Evolutionary conservation across 495 filamentous ascomycete genomes (phyloP), one percentile per base, ranked within the genome.

Genomic region (Trichoderma virens): DNA sequence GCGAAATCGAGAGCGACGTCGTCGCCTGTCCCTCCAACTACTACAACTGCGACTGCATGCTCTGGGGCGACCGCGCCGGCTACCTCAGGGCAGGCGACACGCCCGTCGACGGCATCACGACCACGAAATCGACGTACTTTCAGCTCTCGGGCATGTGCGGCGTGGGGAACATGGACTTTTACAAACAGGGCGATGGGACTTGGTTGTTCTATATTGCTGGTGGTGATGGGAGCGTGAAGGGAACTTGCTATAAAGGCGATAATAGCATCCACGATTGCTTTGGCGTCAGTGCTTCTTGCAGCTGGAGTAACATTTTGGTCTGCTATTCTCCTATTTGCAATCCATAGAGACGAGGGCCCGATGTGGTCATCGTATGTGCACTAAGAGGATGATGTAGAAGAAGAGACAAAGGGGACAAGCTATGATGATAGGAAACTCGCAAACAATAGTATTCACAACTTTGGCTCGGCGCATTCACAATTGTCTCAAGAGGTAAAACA

Each of bases 21-120:
- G 25, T 56, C 16, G 51, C 51, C 18, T 56, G 51, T 18, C 51
- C 51, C 5, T 56, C 51, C 8, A 30, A 56, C 25, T 56, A 56
- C 27, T 56, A 56, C 51, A 56, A 56, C 51, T 56, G 51, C 51
- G 25, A 56, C 25, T 56, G 51, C 51, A 16, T 56, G 27, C 6
- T 56, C 2, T 3, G 30, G 8, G 51, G 51, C 2, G 51, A 56
- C 51, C 51, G 51, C 51, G 25, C 25, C 51, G 27, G 51, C 25
- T 25, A 56, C 20, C 23, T 56, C 51, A 56, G 28, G 13, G 18
- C 5, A 4, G 51, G 51, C 9, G 25, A 56, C 9, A 30, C 51
- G 23, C 51, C 51, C 23, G 20, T n/a, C 8, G 23, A 28, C 25
- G 51, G 51, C 25, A 56, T 56, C 8, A 1, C 1, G 9, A 56